Evolutionary conservation across 2,329 filamentous ascomycete genomes (phyloP).

Genomic region (Zopfia rhizophila): DNA sequence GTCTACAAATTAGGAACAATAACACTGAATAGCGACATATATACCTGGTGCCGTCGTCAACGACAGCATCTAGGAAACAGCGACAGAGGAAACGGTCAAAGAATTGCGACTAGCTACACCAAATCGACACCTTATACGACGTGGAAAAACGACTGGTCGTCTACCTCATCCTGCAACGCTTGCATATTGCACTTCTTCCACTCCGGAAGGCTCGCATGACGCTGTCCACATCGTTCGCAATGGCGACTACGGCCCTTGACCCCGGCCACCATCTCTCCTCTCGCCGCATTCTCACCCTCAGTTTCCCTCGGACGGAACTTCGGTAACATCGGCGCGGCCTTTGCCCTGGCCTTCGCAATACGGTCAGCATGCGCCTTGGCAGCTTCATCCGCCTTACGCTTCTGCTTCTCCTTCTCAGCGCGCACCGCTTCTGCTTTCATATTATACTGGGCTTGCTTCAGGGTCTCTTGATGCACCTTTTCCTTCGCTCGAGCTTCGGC

Average conservation of each 20-base stretch:
- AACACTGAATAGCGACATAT: too few relatives aligned
- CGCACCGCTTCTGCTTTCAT: constrained; percentile 23
- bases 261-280: not conserved
- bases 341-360: constrained; percentile 27
- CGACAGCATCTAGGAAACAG: too few relatives aligned
- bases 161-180: constrained; percentile 2
- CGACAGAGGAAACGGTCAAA: too few relatives aligned
- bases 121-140: too few relatives aligned
- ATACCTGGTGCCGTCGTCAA: too few relatives aligned
- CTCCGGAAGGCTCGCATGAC: constrained; percentile 15
- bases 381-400: constrained; percentile 10
- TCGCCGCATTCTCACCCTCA: not conserved
- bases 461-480: constrained; percentile 19
- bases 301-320: not conserved
- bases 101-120: too few relatives aligned
- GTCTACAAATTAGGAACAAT: too few relatives aligned
- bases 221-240: constrained; percentile 14
- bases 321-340: constrained; percentile 18
- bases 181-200: constrained; percentile 17
- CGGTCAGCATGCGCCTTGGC: constrained; percentile 17
- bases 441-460: constrained; percentile 22
- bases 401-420: constrained; percentile 20
- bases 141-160: too few relatives aligned
- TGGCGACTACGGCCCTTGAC: constrained; percentile 11
- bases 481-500: constrained; percentile 13